phyloP scores from a whole-genome alignment of 331 rosid species.

The Cucumis variabilis region DNA sequence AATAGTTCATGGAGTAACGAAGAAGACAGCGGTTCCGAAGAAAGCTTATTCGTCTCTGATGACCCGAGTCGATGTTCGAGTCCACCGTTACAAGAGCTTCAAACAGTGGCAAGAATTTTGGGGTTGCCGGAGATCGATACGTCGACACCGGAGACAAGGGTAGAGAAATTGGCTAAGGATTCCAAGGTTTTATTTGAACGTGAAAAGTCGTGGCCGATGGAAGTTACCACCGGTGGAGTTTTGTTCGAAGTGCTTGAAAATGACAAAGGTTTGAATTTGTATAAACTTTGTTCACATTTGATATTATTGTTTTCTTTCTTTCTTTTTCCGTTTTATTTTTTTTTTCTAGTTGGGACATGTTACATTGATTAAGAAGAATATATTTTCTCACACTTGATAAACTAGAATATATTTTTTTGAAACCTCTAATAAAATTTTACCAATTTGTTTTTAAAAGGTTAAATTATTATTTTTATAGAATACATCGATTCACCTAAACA shows the following conservation, averaged over 20 bases:
- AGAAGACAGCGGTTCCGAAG: background rate
- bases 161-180: background rate
- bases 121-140: background rate
- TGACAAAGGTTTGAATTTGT: constrained; percentile 19
- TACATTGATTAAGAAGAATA: too few species aligned
- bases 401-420: too few species aligned
- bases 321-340: too few species aligned
- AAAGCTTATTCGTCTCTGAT: background rate
- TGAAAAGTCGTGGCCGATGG: background rate
- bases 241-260: background rate
- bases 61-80: background rate
- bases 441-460: too few species aligned
- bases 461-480: too few species aligned
- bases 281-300: too few species aligned
- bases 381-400: too few species aligned
- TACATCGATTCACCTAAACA: too few species aligned
- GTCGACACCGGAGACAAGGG: background rate
- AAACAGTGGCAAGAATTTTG: background rate
- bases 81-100: background rate
- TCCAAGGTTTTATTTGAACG: background rate
- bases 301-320: too few species aligned
- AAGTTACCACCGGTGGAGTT: background rate
- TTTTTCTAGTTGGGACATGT: too few species aligned
- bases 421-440: too few species aligned
- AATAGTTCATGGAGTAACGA: constrained; percentile 44